phyloP scores from a whole-genome alignment of 345 rosid genomes.

The Ceriops zippeliana region DNA sequence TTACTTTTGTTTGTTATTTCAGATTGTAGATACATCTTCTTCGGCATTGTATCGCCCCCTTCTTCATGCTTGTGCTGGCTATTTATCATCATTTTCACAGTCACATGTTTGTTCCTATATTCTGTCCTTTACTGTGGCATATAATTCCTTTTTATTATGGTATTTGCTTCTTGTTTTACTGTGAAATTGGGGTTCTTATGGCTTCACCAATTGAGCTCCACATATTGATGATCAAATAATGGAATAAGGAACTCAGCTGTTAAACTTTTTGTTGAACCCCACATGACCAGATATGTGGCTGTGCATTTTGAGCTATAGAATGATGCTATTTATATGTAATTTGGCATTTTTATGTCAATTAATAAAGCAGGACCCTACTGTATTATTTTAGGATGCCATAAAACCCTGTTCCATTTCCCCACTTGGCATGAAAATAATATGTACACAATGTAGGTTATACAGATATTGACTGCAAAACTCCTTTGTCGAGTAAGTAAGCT shows the following conservation, averaged over 20 bases:
- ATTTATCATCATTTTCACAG: conserved; percentile 69
- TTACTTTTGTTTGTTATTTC: conserved; percentile 34
- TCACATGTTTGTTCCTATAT: conserved; percentile 60
- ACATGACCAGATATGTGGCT: background rate
- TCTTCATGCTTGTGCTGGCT: conserved; percentile 71
- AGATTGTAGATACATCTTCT: conserved; percentile 65
- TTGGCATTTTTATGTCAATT: background rate
- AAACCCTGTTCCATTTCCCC: too few species aligned
- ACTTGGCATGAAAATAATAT: background rate
- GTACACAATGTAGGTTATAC: background rate
- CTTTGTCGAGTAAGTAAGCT: too few species aligned
- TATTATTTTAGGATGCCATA: too few species aligned
- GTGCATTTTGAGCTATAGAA: background rate
- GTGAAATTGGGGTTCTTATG: too few species aligned
- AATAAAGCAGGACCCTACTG: background rate
- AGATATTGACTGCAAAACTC: background rate
- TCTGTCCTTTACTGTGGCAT: conserved; percentile 4
- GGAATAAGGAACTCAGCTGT: background rate
- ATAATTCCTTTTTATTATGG: too few species aligned
- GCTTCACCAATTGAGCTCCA: too few species aligned
- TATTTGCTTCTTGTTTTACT: too few species aligned
- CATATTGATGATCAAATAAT: too few species aligned
- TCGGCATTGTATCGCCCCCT: conserved; percentile 59
- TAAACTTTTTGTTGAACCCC: background rate
- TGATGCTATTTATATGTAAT: background rate